Evolutionary conservation across 371 early-diverging fungal genomes (phyloP), one percentile per base, ranked within the genome.

Genomic region (Rhizopus sp.): DNA sequence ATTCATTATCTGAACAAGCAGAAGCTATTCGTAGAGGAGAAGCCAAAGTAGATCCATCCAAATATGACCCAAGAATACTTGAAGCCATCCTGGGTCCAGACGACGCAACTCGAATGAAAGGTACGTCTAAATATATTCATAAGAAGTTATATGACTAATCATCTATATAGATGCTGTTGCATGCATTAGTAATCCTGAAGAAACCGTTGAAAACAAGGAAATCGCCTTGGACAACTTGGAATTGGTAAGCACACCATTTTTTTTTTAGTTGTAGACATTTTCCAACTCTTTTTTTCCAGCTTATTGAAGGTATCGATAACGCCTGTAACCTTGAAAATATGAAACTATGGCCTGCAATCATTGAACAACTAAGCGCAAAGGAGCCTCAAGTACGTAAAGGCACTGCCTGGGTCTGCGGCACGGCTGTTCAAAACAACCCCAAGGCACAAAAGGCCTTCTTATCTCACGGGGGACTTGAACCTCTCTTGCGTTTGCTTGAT

Each of bases 271-370:
- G 33, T 32, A 31, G 4, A n/a, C 7, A 50, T 17, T 29, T n/a
- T 37, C 34, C 29, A 35, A 52, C 29, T 5, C 17, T 7, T 34
- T 16, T 31, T 48, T 30, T 48, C 29, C 59, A 85, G 85, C 79
- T 96, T 17, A 91, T 96, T n/a, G 94, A 95, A 69, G 89, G 90
- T 53, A 88, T 95, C 44, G 97, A 98, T 74, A 98, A 98, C 64
- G 98, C 98, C 13, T 86, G 80, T 57, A 93, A 97, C 67, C 73
- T 98, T 50, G 84, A 86, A 55, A 88, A 91, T n/a, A 84, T 97
- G 70, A 84, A 85, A 30, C 77, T 98, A 57, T 98, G 97, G 97
- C 83, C 84, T 39, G 84, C 85, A 8, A 68, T 98, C 15, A 55
- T 95, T 44, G 69, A 68, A 5, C 76, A 87, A 34, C 63, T 91